Evolutionary conservation across 352 stramenopile species (phyloP), one percentile per base, ranked within the genome.

Genomic region (Globisporangium paddicum): DNA sequence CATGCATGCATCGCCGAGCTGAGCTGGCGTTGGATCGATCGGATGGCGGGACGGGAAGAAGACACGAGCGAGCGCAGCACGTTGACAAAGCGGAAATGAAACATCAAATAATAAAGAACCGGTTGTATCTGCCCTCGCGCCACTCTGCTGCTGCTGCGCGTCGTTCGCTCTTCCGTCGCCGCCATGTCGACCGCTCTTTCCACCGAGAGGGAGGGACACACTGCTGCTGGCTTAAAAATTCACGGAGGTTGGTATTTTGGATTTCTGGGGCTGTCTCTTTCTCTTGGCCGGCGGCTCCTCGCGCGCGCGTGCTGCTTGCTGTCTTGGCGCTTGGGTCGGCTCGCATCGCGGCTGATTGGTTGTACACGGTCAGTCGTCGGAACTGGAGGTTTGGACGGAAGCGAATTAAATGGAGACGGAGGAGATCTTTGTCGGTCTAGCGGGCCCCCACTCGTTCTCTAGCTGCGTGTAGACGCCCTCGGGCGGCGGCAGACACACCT

Each of bases 391-490:
- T n/a, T n/a, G n/a, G n/a, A n/a, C n/a, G n/a, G 28, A 11, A 35
- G 21, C 19, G 38, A 37, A 5, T 75, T 91, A 92, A 54, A 95
- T 93, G 49, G 82, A 93, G 34, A 93, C 82, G 50, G 85, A 91
- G 51, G 81, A 89, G 60, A 90, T 87, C 69, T 93, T 93, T 56
- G 80, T 92, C 55, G 82, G 85, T 45, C 77, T 71, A 38, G 85
- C 83, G 19, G 82, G 75, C 4, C 85, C 85, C 85, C 85, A 95
- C 63, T 95, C 85, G 67, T 95, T 93, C 57, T 95, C 85, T 58
- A 86, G 69, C 60, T 88, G 82, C 54, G 79, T 79, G 62, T 84
- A 93, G 55, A 88, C 82, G 50, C 85, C 85, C 60, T 95, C 85
- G 1, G 85, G 85, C 30, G 82, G 82, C 19, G 82, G 79, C 63